phyloP scores from a whole-genome alignment of 2,329 filamentous ascomycete species.

The Talaromyces sp. region DNA sequence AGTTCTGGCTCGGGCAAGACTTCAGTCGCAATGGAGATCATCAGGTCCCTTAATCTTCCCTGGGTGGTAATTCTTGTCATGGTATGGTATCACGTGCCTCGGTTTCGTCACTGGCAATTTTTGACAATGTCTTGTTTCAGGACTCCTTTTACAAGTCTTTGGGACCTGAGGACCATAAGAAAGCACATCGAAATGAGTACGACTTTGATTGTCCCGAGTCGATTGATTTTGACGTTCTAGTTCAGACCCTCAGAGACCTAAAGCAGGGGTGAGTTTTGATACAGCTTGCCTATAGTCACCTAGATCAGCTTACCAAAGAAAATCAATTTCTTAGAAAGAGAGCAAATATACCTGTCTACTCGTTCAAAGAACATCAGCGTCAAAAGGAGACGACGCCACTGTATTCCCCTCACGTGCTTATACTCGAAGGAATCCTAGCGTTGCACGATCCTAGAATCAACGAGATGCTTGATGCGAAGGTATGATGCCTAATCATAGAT shows the following conservation, averaged over 20 bases:
- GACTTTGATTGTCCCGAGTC: constrained; percentile 95
- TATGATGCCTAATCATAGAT: constrained; percentile 3
- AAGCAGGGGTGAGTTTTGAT: constrained; percentile 72
- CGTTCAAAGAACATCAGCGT: constrained; percentile 85
- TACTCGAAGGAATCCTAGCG: constrained; percentile 93
- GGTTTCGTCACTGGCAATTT: not conserved
- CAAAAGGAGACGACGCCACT: constrained; percentile 76
- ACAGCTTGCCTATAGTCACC: not conserved
- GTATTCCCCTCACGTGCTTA: constrained; percentile 93
- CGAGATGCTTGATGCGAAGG: constrained; percentile 82
- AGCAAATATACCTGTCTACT: constrained; percentile 90
- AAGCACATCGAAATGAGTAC: constrained; percentile 85
- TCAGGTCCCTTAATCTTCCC: constrained; percentile 81
- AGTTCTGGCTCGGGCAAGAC: constrained; percentile 96
- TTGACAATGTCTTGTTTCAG: constrained; percentile 44
- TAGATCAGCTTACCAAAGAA: not conserved
- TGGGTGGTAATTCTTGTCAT: constrained; percentile 99
- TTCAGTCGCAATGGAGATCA: constrained; percentile 86
- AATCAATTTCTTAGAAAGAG: constrained; percentile 31
- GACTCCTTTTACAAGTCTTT: constrained; percentile 97
- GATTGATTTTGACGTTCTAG: constrained; percentile 87
- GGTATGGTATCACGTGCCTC: constrained; percentile 50
- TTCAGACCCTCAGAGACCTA: constrained; percentile 73
- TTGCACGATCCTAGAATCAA: constrained; percentile 82
- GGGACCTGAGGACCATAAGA: constrained; percentile 69